Evolutionary conservation across 2,329 filamentous ascomycete species (phyloP).

Genomic region (Talaromyces albobiverticillius): DNA sequence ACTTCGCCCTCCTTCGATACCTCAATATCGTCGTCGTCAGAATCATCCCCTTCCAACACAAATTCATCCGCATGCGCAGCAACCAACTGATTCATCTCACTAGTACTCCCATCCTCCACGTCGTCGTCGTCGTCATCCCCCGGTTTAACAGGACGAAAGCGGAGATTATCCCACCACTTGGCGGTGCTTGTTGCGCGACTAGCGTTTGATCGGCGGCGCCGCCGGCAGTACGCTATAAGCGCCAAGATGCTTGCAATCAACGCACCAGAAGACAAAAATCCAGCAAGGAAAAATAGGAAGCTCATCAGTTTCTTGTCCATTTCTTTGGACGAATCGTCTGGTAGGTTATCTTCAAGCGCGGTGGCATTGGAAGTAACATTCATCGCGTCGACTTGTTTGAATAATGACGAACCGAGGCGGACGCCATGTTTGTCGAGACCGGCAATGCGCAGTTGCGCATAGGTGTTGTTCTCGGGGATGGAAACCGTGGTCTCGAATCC

Average conservation of each 20-base stretch:
- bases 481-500: slow-evolving; percentile 7
- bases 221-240: neutral
- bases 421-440: neutral
- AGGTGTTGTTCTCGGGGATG: neutral
- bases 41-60: neutral
- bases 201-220: neutral
- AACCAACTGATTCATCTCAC: neutral
- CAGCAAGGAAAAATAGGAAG: neutral
- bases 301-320: neutral
- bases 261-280: neutral
- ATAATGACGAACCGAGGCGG: neutral
- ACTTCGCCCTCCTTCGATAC: neutral
- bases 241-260: neutral
- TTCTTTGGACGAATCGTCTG: no score
- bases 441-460: neutral
- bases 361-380: no score
- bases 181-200: neutral
- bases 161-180: neutral
- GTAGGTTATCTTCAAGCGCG: neutral
- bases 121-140: neutral
- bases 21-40: neutral
- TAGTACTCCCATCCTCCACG: neutral
- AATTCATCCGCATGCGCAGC: neutral
- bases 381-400: neutral
- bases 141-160: neutral